A percentile compares a stretch with the other conserved stretches of the same genome.
Evolutionary conservation across 345 rosid species (phyloP).

Genomic region (Populus deltoides): DNA sequence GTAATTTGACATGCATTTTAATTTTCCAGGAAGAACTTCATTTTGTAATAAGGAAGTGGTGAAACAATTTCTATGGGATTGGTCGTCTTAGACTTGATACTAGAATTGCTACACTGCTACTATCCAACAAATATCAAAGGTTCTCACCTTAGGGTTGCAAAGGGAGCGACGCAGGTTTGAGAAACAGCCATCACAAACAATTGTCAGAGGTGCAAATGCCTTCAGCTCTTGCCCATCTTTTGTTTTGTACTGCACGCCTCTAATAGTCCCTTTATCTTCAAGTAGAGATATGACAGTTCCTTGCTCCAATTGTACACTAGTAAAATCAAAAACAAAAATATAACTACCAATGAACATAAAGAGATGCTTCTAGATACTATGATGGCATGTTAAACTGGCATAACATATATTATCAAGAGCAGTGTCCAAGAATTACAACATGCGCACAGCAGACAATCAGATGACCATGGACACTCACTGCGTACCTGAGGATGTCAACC

Average conservation of each 20-base stretch:
- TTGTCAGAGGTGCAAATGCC: conserved; percentile 20
- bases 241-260: conserved; percentile 18
- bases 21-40: no score
- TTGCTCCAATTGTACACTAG: conserved; percentile 15
- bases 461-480: background rate
- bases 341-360: background rate
- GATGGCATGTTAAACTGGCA: background rate
- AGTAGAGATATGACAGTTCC: conserved; percentile 19
- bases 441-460: background rate
- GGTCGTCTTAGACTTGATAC: no score
- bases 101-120: no score
- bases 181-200: conserved; percentile 24
- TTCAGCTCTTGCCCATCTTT: conserved; percentile 13
- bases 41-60: no score
- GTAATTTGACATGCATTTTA: no score
- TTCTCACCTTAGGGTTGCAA: conserved; percentile 16
- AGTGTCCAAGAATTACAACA: background rate
- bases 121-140: background rate
- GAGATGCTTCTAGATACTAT: background rate
- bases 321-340: background rate
- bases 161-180: conserved; percentile 18
- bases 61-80: no score
- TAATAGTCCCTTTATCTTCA: conserved; percentile 16
- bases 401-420: background rate
- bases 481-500: background rate